These are phyloP conservation scores for Luffa aegyptiaca DNA, from an alignment of 306 rosid genomes.

Conservation along the genomic window DNA sequence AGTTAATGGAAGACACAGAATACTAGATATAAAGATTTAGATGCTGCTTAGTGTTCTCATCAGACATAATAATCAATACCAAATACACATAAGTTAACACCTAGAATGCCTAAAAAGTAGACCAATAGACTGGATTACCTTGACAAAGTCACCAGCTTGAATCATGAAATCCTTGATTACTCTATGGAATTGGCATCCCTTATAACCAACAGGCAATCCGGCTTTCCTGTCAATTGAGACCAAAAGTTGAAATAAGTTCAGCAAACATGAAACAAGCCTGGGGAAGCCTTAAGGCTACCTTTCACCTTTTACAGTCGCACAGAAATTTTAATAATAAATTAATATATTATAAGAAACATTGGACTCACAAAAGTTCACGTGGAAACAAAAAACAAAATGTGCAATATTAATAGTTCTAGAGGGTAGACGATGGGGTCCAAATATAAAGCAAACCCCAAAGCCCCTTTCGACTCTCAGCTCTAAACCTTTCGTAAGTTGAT, in stretches of 20 bases:
- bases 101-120: neutral
- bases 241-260: neutral
- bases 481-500: neutral
- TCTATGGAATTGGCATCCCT: conserved; percentile 92
- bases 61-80: neutral
- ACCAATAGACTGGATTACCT: conserved; percentile 32
- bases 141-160: conserved; percentile 90
- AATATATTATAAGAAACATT: neutral
- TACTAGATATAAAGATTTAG: neutral
- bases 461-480: neutral
- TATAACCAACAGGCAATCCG: conserved; percentile 88
- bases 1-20: neutral
- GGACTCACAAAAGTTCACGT: neutral
- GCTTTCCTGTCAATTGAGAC: conserved; percentile 53
- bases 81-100: neutral
- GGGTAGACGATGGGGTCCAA: neutral
- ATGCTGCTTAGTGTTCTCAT: neutral
- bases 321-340: neutral
- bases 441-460: neutral
- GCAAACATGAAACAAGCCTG: neutral
- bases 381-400: neutral
- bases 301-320: neutral
- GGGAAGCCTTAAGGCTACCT: neutral
- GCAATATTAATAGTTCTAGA: neutral
- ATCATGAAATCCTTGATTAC: conserved; percentile 97